phyloP scores from a whole-genome alignment of 139 green algal genomes.

The Deuterostichococcus epilithicus region DNA sequence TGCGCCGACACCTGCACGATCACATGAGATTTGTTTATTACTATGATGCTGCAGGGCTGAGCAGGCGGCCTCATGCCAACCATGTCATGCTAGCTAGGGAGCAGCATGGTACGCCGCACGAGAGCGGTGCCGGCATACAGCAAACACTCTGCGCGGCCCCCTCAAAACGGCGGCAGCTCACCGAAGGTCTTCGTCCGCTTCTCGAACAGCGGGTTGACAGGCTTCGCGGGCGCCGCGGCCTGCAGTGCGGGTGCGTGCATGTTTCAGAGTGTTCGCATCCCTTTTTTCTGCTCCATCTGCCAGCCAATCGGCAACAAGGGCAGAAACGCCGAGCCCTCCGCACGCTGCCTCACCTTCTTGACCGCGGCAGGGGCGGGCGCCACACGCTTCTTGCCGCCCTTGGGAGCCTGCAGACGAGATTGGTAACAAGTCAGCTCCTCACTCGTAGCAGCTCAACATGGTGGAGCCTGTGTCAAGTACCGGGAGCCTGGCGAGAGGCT shows the following conservation, averaged over 20 bases:
- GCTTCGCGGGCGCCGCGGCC: slow-evolving; percentile 61
- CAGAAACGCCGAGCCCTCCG: neutral
- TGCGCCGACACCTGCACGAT: slow-evolving; percentile 73
- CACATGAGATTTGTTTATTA: neutral
- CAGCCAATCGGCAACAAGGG: neutral
- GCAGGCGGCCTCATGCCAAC: too few relatives aligned
- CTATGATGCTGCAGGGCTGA: too few relatives aligned
- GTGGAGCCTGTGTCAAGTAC: too few relatives aligned
- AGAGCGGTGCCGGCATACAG: too few relatives aligned
- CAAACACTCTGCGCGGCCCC: neutral
- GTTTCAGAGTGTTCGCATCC: neutral
- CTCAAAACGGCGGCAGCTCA: slow-evolving; percentile 35
- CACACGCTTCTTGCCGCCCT: slow-evolving; percentile 75
- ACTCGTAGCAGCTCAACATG: too few relatives aligned
- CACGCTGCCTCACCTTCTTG: slow-evolving; percentile 52
- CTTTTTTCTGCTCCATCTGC: neutral
- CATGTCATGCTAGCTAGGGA: too few relatives aligned
- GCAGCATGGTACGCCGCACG: too few relatives aligned
- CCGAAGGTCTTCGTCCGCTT: slow-evolving; percentile 90
- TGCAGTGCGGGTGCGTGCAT: slow-evolving; percentile 19
- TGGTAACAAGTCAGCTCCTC: too few relatives aligned
- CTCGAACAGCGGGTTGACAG: slow-evolving; percentile 93
- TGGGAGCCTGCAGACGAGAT: slow-evolving; percentile 17
- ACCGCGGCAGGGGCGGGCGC: slow-evolving; percentile 59
- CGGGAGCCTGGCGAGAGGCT: too few relatives aligned